Conservation (phyloP, 352 stramenopile genomes). For the Bremia lactucae region DNA sequence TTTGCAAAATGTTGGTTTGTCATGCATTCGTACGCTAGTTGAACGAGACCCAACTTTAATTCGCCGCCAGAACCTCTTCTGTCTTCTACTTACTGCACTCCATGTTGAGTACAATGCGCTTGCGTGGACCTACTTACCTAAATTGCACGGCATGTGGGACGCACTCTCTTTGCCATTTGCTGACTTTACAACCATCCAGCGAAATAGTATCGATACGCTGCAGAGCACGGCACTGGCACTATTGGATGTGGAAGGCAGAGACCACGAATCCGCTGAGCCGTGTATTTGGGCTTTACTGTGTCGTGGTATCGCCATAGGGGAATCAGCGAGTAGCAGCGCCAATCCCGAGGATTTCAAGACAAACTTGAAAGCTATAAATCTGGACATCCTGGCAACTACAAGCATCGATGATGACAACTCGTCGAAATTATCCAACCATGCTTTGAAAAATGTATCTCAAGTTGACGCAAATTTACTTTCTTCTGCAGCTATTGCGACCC, state of each 20-base stretch:
- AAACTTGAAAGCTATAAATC: constrained; percentile 50
- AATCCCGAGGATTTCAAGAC: constrained; percentile 46
- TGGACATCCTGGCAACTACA: constrained; percentile 4
- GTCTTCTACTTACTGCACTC: constrained; percentile 67
- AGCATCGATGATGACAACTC: constrained; percentile 8
- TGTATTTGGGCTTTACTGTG: constrained; percentile 71
- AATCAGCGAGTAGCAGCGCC: constrained; percentile 37
- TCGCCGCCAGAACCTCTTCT: constrained; percentile 44
- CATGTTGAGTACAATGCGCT: constrained; percentile 55
- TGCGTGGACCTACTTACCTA: constrained; percentile 52
- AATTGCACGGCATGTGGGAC: constrained; percentile 63
- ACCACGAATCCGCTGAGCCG: constrained; percentile 32
- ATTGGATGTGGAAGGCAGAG: constrained; percentile 53
- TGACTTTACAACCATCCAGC: constrained; percentile 12
- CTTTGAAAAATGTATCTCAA: constrained; percentile 14
- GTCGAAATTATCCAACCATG: constrained; percentile 9
- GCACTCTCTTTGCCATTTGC: constrained; percentile 32
- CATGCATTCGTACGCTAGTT: constrained; percentile 66
- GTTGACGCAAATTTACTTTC: constrained; percentile 19
- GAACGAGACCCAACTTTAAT: constrained; percentile 67
- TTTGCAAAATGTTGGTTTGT: constrained; percentile 59
- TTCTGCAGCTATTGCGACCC: constrained; percentile 31
- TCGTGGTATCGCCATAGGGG: constrained; percentile 67
- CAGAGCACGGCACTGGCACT: constrained; percentile 50
- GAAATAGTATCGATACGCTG: constrained; percentile 31